phyloP scores from a whole-genome alignment of 352 stramenopile species.

The Blastocystis sp. region DNA sequence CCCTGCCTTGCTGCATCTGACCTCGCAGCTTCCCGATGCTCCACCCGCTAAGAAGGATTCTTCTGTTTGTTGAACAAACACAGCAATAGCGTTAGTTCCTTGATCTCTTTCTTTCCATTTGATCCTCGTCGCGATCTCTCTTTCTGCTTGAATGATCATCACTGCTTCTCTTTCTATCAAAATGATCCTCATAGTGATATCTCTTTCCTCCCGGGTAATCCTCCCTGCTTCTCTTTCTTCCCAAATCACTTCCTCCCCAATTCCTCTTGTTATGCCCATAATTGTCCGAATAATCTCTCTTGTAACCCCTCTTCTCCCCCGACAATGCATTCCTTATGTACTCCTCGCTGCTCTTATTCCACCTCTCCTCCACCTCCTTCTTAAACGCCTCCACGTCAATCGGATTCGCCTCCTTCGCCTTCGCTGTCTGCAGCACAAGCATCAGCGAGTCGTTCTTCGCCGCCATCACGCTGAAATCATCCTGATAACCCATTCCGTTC shows the following conservation, averaged over 20 bases:
- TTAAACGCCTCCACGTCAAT: background rate
- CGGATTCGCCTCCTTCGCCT: background rate
- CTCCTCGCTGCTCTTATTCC: background rate
- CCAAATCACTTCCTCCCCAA: background rate
- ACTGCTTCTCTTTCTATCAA: background rate
- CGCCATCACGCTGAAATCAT: slow-evolving; percentile 38
- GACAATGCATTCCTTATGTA: background rate
- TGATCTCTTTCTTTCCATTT: background rate
- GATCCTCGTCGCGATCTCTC: background rate
- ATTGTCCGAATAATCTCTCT: background rate
- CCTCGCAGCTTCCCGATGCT: background rate
- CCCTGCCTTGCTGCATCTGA: background rate
- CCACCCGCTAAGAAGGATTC: background rate
- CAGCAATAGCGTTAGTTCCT: background rate
- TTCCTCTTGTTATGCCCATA: background rate
- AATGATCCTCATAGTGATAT: background rate
- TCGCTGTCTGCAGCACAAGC: slow-evolving; percentile 12
- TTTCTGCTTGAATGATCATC: background rate
- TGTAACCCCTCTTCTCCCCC: background rate
- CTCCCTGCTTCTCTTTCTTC: background rate
- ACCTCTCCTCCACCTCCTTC: background rate
- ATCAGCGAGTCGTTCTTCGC: slow-evolving; percentile 16
- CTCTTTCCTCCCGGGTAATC: background rate
- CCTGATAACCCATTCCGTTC: slow-evolving; percentile 35
- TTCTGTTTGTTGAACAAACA: slow-evolving; percentile 16